phyloP scores from a whole-genome alignment of 768 basidiomycete species.

The Collybia nuda region DNA sequence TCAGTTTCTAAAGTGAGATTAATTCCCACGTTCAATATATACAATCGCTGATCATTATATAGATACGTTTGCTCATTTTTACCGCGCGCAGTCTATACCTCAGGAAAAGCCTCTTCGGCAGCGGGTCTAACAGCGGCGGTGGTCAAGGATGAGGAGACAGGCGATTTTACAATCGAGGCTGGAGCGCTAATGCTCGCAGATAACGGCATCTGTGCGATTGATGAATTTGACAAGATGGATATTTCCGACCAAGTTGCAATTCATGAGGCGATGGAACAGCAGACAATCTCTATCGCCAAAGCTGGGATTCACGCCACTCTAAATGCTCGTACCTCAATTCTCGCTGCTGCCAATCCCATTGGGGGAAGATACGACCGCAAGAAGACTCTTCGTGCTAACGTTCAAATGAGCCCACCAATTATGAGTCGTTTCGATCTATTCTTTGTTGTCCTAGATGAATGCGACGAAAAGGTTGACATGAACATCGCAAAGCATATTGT shows the following conservation, averaged over 20 bases:
- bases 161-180: slow-evolving; percentile 99
- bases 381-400: slow-evolving; percentile 86
- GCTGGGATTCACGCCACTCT: slow-evolving; percentile 98
- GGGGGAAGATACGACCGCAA: slow-evolving; percentile 96
- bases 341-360: slow-evolving; percentile 98
- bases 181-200: slow-evolving; percentile 99
- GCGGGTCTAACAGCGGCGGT: slow-evolving; percentile 99
- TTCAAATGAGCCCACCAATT: slow-evolving; percentile 97
- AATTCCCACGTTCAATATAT: neutral
- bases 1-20: slow-evolving; percentile 91
- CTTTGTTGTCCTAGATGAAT: slow-evolving; percentile 97
- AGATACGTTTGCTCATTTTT: slow-evolving; percentile 98
- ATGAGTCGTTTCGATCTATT: slow-evolving; percentile 99
- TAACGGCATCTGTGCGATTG: slow-evolving; percentile 99
- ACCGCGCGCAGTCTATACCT: slow-evolving; percentile 97
- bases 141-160: slow-evolving; percentile 97
- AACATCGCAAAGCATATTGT: slow-evolving; percentile 97
- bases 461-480: slow-evolving; percentile 87
- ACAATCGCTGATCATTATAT: neutral
- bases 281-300: slow-evolving; percentile 98
- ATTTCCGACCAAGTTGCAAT: slow-evolving; percentile 98
- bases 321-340: slow-evolving; percentile 95
- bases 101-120: slow-evolving; percentile 98
- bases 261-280: slow-evolving; percentile 99
- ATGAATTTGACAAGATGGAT: slow-evolving; percentile 99